phyloP scores from a whole-genome alignment of 2,329 filamentous ascomycete genomes.

The Penicillium frequentans region DNA sequence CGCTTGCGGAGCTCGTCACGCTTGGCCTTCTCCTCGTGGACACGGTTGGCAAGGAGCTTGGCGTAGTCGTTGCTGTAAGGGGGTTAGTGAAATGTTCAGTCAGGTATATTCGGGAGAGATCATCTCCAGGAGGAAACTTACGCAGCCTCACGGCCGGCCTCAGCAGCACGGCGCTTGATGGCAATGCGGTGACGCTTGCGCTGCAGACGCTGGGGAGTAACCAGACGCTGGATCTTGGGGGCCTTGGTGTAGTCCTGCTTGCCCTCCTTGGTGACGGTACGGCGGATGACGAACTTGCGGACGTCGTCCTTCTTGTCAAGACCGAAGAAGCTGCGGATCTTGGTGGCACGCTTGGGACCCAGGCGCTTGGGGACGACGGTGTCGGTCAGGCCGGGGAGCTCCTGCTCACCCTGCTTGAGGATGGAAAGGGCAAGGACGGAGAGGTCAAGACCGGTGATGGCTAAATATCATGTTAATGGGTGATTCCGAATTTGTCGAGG shows the following conservation, averaged over 20 bases:
- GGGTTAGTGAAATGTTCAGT: conserved; percentile 23
- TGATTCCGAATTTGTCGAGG: neutral
- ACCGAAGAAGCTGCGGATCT: conserved; percentile 99
- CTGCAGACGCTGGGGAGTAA: conserved; percentile 99
- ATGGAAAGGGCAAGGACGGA: conserved; percentile 91
- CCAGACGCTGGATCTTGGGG: conserved; percentile 98
- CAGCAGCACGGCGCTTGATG: conserved; percentile 96
- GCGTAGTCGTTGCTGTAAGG: conserved; percentile 84
- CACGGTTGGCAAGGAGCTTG: conserved; percentile 93
- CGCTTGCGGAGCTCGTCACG: conserved; percentile 96
- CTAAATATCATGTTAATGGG: conserved; percentile 41
- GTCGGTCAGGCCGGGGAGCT: conserved; percentile 96
- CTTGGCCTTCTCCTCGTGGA: conserved; percentile 90
- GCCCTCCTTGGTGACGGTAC: conserved; percentile 94
- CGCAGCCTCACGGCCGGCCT: conserved; percentile 98
- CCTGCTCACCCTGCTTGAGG: conserved; percentile 95
- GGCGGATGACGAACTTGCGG: conserved; percentile 99
- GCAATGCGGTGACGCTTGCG: conserved; percentile 98
- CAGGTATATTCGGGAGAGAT: neutral
- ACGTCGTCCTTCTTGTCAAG: conserved; percentile 99
- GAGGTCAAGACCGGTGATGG: conserved; percentile 96
- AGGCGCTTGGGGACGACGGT: conserved; percentile 98
- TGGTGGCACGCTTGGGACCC: conserved; percentile 98
- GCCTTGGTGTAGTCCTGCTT: conserved; percentile 99
- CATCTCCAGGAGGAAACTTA: conserved; percentile 60